Base-by-base conservation (phyloP, 164 flowering plant species). In the Hamamelis virginiana region DNA sequence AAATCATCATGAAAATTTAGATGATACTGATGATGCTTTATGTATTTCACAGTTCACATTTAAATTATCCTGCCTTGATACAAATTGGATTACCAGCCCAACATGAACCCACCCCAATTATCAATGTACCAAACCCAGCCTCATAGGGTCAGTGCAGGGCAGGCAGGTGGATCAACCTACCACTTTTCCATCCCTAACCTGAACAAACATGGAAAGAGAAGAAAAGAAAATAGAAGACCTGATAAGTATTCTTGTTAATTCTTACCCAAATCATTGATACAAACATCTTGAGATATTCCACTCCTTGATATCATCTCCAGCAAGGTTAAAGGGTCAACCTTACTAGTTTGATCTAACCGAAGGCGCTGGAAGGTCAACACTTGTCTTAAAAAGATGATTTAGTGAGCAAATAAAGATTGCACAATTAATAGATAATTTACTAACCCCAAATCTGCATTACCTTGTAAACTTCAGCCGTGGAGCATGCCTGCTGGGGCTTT, bases 391-490 rank as follows among this genome's bases (percentile, higher is more conserved):
- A 75, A 58, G 43, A 61, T 21, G 19, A 25, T 2, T 64, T 41
- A 15, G 8, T 3, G 12, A 41, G 19, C 9, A 62, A 62, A 26
- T n/a, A 43, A 44, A 9, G 22, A 27, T n/a, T 59, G n/a, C 0
- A 1, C 16, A 28, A 18, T 13, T 28, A 21, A 21, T 25, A 19
- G 21, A 19, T 14, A 22, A 1, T 60, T 52, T 11, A 61, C 58
- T 65, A 59, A 43, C 28, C 57, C 28, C 44, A 27, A 18, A 68
- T 63, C 22, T 63, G 58, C 23, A 70, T 55, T 80, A 86, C 98
- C 91, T 89, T 95, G 85, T 95, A 94, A 68, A 92, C 98, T 83
- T 88, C 97, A 72, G 87, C 97, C 0, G 98, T 95, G 9, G 97
- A 78, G 80, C 98, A 95, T 72, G 94, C 96, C 72, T 91, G 80